These are phyloP conservation scores for Cladobotryum protrusum DNA, from an alignment of 2,329 filamentous ascomycete genomes.

Conservation along the genomic window DNA sequence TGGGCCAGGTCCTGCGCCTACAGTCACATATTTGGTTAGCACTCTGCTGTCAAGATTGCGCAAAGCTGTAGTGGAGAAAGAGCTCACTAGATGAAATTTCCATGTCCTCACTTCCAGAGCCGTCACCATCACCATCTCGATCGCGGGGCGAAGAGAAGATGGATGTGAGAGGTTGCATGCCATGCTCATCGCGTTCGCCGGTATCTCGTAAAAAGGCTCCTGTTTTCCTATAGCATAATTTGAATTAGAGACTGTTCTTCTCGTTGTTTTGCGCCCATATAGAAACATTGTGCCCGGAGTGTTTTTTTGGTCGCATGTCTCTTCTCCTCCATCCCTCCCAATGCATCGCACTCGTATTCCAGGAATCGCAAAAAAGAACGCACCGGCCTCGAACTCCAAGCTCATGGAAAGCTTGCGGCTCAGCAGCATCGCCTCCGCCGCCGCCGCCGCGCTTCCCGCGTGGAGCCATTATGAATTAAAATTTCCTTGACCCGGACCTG, in stretches of 20 bases:
- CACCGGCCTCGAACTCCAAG: constrained; percentile 34
- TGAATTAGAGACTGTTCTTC: constrained; percentile 5
- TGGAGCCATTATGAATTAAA: constrained; percentile 24
- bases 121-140: constrained; percentile 21
- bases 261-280: neutral
- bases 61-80: neutral
- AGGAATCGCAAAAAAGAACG: constrained; percentile 13
- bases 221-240: constrained; percentile 62
- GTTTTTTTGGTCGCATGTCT: neutral
- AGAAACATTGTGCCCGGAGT: neutral
- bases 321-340: neutral
- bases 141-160: constrained; percentile 85
- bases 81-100: constrained; percentile 45
- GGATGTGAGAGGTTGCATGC: constrained; percentile 79
- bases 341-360: neutral
- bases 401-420: constrained; percentile 28
- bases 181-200: constrained; percentile 80
- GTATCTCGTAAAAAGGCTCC: constrained; percentile 74
- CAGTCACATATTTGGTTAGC: neutral
- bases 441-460: constrained; percentile 23
- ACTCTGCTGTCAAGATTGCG: too few relatives aligned
- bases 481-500: too few relatives aligned
- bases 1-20: constrained; percentile 49
- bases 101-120: constrained; percentile 43
- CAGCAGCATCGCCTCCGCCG: constrained; percentile 17